Conservation (phyloP, 2,329 filamentous ascomycete genomes). For the Cyphellophora europaea region DNA sequence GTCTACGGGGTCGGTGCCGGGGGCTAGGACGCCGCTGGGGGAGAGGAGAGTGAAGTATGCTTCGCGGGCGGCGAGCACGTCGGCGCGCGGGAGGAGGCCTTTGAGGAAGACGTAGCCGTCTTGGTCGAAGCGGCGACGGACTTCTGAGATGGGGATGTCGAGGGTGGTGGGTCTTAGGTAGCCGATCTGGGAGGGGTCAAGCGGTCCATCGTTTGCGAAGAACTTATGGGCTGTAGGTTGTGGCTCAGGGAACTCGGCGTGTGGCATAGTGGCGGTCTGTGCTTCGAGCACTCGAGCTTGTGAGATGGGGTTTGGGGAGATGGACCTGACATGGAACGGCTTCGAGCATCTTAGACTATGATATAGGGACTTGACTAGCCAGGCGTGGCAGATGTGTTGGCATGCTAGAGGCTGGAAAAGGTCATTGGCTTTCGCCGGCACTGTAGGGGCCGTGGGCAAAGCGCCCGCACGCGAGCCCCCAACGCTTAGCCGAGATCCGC, state of each 20-base stretch:
- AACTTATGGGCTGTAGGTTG: constrained; percentile 15
- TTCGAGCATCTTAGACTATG: too few relatives aligned
- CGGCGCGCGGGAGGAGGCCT: constrained; percentile 41
- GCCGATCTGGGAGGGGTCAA: constrained; percentile 35
- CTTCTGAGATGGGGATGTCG: constrained; percentile 36
- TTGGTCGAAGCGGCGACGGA: constrained; percentile 35
- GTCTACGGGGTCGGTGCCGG: constrained; percentile 40
- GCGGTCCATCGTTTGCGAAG: constrained; percentile 37
- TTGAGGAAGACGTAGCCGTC: constrained; percentile 51
- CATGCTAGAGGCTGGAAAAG: too few relatives aligned
- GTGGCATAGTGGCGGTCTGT: too few relatives aligned
- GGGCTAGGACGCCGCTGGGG: constrained; percentile 48
- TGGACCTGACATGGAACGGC: too few relatives aligned
- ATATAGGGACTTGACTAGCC: too few relatives aligned
- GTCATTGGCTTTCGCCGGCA: too few relatives aligned
- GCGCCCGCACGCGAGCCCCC: too few relatives aligned
- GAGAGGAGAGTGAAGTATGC: constrained; percentile 46
- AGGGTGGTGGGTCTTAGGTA: constrained; percentile 34
- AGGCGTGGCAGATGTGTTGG: too few relatives aligned
- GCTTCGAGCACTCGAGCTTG: too few relatives aligned
- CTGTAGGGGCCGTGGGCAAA: too few relatives aligned
- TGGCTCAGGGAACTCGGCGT: constrained; percentile 5
- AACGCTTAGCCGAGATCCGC: too few relatives aligned
- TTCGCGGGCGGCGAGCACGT: constrained; percentile 43
- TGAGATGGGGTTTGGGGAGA: too few relatives aligned